These are phyloP conservation scores for Nothomitra cinnamomea DNA, from an alignment of 2,329 filamentous ascomycete species.

Conservation along the genomic window DNA sequence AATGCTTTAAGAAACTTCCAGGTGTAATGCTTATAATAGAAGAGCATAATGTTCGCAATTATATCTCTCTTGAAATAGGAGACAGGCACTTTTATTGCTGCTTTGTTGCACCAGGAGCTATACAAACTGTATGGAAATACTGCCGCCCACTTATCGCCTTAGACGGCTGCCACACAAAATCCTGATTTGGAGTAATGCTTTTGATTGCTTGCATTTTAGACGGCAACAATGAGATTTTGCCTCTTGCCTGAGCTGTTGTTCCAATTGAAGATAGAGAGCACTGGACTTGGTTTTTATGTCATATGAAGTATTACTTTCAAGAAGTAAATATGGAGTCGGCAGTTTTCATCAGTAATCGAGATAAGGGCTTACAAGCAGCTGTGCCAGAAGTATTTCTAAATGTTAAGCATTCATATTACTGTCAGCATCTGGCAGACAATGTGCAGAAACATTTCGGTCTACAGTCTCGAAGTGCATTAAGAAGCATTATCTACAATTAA, in stretches of 20 bases:
- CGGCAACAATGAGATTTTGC: background rate
- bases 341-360: too few species aligned
- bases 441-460: background rate
- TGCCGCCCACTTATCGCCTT: too few species aligned
- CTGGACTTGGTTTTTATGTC: background rate
- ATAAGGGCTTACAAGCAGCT: background rate
- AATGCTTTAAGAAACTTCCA: background rate
- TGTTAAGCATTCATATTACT: background rate
- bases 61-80: background rate
- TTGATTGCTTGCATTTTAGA: too few species aligned
- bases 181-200: background rate
- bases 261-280: background rate
- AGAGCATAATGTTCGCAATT: background rate
- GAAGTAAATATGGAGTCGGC: too few species aligned
- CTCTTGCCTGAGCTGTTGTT: background rate
- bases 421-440: too few species aligned
- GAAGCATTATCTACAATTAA: background rate
- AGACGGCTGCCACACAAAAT: background rate
- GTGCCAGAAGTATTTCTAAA: background rate
- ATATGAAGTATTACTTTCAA: background rate
- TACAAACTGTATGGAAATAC: background rate
- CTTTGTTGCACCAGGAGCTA: background rate
- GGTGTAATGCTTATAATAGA: background rate
- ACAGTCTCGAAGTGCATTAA: background rate
- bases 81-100: background rate